phyloP scores from a whole-genome alignment of 2,329 filamentous ascomycete genomes.

The Niveomyces coronatus region DNA sequence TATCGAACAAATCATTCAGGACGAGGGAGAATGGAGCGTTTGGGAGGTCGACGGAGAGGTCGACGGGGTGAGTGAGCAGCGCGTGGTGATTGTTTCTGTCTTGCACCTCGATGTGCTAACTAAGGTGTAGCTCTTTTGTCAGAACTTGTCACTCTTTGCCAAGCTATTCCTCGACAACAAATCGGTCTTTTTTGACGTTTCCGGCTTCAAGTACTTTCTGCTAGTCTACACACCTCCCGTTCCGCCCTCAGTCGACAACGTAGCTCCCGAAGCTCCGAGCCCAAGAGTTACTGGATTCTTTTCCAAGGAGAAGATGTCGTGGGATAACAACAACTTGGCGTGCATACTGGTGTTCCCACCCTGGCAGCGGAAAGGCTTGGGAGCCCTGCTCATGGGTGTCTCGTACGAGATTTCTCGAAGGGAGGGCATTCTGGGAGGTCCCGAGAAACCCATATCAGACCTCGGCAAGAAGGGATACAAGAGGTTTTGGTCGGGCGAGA shows the following conservation, averaged over 20 bases:
- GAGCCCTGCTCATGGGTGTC: slow-evolving; percentile 80
- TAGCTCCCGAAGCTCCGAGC: slow-evolving; percentile 10
- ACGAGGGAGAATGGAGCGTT: slow-evolving; percentile 70
- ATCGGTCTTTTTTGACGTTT: slow-evolving; percentile 94
- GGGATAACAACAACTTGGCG: slow-evolving; percentile 96
- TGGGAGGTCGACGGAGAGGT: slow-evolving; percentile 89
- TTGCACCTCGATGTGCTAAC: slow-evolving; percentile 10
- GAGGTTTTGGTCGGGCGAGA: slow-evolving; percentile 77
- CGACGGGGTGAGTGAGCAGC: slow-evolving; percentile 53
- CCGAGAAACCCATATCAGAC: slow-evolving; percentile 86
- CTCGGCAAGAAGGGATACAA: slow-evolving; percentile 74
- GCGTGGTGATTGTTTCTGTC: neutral
- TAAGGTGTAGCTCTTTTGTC: slow-evolving; percentile 61
- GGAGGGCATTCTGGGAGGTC: slow-evolving; percentile 77
- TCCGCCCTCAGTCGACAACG: slow-evolving; percentile 11
- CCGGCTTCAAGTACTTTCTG: slow-evolving; percentile 88
- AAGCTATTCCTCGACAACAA: slow-evolving; percentile 98
- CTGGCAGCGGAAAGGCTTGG: slow-evolving; percentile 85
- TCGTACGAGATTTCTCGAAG: slow-evolving; percentile 85
- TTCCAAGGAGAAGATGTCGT: slow-evolving; percentile 96
- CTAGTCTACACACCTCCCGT: slow-evolving; percentile 58
- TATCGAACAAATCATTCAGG: slow-evolving; percentile 34
- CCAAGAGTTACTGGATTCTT: slow-evolving; percentile 80
- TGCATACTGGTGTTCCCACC: slow-evolving; percentile 95
- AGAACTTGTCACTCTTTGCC: slow-evolving; percentile 90